Evolutionary conservation across 768 basidiomycete species (phyloP).

Genomic region (Boletus sp.): DNA sequence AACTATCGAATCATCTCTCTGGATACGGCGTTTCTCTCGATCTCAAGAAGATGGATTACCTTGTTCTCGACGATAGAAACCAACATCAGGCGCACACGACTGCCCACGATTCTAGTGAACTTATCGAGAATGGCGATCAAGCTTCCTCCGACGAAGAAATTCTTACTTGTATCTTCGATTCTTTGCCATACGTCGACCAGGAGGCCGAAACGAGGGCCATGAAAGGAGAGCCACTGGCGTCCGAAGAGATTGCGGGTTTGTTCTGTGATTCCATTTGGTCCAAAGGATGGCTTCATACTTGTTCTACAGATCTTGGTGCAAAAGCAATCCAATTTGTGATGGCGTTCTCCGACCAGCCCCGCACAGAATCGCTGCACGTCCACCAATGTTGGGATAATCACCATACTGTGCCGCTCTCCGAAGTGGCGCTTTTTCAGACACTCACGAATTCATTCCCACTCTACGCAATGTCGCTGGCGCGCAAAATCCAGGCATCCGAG

Average conservation of each 20-base stretch:
- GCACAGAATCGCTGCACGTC: slow-evolving; percentile 25
- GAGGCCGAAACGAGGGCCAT: slow-evolving; percentile 34
- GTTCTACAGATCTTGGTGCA: slow-evolving; percentile 54
- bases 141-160: slow-evolving; percentile 16
- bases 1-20: slow-evolving; percentile 50
- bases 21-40: slow-evolving; percentile 93
- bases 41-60: slow-evolving; percentile 96
- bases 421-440: slow-evolving; percentile 42
- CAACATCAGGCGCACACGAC: slow-evolving; percentile 9
- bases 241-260: slow-evolving; percentile 55
- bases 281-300: neutral
- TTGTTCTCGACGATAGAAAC: slow-evolving; percentile 84
- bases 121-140: slow-evolving; percentile 6
- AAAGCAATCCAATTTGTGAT: slow-evolving; percentile 75
- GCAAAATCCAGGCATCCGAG: slow-evolving; percentile 56
- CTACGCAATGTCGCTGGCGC: slow-evolving; percentile 71
- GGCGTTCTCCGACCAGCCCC: slow-evolving; percentile 51
- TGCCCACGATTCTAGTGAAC: neutral
- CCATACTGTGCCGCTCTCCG: slow-evolving; percentile 11
- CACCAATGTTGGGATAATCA: slow-evolving; percentile 22
- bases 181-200: slow-evolving; percentile 28
- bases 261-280: slow-evolving; percentile 3
- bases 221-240: slow-evolving; percentile 42
- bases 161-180: slow-evolving; percentile 29
- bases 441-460: slow-evolving; percentile 89